These are phyloP conservation scores for Penicillium freii DNA, from an alignment of 2,329 filamentous ascomycete species.

Conservation along the genomic window DNA sequence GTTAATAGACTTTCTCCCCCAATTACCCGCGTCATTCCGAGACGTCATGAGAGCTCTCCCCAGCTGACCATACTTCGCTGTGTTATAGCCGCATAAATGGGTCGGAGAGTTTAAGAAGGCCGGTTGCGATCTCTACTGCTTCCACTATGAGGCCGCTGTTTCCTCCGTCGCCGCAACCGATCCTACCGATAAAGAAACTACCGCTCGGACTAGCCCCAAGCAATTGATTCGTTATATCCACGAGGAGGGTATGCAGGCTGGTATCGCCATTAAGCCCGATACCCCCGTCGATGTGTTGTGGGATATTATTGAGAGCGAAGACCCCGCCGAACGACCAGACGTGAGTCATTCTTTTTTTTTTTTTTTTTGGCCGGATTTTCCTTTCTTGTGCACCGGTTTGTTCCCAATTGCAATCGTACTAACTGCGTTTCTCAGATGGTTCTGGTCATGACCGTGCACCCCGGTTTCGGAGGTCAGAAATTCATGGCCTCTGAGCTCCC, in stretches of 20 bases:
- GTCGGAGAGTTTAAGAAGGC: constrained; percentile 91
- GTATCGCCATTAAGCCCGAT: constrained; percentile 91
- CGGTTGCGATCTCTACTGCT: constrained; percentile 98
- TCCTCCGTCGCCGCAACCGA: constrained; percentile 77
- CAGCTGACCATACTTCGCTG: constrained; percentile 5
- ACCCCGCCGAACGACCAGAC: constrained; percentile 78
- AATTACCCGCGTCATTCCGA: background rate
- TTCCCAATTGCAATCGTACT: constrained; percentile 4
- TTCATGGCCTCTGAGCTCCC: constrained; percentile 96
- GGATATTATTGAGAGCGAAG: constrained; percentile 74
- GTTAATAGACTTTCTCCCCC: background rate
- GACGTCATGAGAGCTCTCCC: constrained; percentile 1
- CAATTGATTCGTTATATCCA: constrained; percentile 91
- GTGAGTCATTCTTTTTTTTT: constrained; percentile 54
- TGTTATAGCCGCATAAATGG: constrained; percentile 88
- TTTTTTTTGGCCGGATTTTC: background rate
- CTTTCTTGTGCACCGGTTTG: background rate
- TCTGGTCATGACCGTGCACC: constrained; percentile 96
- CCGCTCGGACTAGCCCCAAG: constrained; percentile 71
- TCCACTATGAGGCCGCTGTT: constrained; percentile 96
- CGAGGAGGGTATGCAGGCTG: constrained; percentile 79
- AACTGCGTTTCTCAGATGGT: constrained; percentile 69
- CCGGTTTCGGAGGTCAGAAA: constrained; percentile 95
- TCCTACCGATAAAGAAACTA: constrained; percentile 66
- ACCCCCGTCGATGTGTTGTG: constrained; percentile 89